Evolutionary conservation across 139 green algal genomes (phyloP).

Genomic region (Desmodesmus armatus): DNA sequence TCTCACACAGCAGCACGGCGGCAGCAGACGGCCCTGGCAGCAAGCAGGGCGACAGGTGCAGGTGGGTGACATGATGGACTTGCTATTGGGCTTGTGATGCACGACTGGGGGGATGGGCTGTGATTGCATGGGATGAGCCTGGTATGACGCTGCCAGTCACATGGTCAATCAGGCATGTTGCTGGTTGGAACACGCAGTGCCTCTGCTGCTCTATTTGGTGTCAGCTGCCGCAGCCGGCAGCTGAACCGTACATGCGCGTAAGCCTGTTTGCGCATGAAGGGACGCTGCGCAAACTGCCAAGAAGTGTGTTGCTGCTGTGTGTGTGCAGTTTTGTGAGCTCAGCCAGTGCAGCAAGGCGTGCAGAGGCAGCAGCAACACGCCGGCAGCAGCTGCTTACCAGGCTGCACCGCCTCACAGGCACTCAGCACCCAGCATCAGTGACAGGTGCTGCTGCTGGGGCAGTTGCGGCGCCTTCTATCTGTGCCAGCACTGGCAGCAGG

Average conservation of each 20-base stretch:
- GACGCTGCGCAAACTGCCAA: no score
- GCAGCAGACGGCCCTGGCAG: not conserved
- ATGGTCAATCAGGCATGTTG: not conserved
- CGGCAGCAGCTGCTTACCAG: conserved; percentile 19
- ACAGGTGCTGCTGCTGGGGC: not conserved
- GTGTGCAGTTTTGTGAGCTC: conserved; percentile 17
- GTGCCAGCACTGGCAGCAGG: no score
- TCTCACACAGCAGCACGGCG: conserved; percentile 30
- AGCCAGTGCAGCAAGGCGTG: not conserved
- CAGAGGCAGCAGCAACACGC: not conserved
- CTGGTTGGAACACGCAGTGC: not conserved
- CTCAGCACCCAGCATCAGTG: not conserved
- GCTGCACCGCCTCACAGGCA: not conserved
- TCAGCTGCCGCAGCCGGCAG: no score
- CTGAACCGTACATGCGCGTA: no score
- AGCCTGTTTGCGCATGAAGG: no score
- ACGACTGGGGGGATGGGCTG: no score
- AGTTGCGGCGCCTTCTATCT: not conserved
- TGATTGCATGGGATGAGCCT: no score
- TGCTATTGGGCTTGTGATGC: no score
- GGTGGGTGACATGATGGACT: conserved; percentile 7
- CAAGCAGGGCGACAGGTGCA: not conserved
- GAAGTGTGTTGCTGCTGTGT: no score
- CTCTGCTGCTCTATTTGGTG: not conserved
- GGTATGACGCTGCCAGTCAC: no score